phyloP scores from a whole-genome alignment of 2,329 filamentous ascomycete genomes.

The Ceratocystis colombiana region DNA sequence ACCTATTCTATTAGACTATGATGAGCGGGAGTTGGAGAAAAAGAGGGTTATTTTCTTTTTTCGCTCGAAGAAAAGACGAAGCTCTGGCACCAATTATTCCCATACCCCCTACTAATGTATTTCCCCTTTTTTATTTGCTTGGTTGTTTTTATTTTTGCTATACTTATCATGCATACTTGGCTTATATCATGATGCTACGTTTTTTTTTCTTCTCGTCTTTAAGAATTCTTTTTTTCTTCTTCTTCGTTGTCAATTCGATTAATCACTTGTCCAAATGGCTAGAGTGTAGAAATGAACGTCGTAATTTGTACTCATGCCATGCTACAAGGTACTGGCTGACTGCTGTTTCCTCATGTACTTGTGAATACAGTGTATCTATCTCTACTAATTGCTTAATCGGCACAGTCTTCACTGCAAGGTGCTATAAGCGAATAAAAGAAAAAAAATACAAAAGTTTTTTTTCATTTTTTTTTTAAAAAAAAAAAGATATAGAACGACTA shows the following conservation, averaged over 20 bases:
- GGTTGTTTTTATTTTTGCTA: slow-evolving; percentile 15
- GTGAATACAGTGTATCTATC: too few relatives aligned
- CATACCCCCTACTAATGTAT: slow-evolving; percentile 7
- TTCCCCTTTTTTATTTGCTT: slow-evolving; percentile 11
- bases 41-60: background rate
- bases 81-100: background rate
- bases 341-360: too few relatives aligned
- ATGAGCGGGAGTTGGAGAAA: background rate
- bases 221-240: background rate
- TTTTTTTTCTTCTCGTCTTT: background rate
- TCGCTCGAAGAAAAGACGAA: background rate
- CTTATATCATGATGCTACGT: slow-evolving; percentile 8
- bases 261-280: background rate
- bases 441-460: background rate
- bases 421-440: too few relatives aligned
- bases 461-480: background rate
- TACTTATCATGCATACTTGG: slow-evolving; percentile 6
- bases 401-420: too few relatives aligned
- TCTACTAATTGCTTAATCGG: too few relatives aligned
- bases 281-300: too few relatives aligned
- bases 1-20: slow-evolving; percentile 10
- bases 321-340: too few relatives aligned
- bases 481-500: background rate
- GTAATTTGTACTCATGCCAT: too few relatives aligned
- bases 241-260: background rate